Evolutionary conservation across 352 stramenopile genomes (phyloP), one percentile per base, ranked within the genome.

Genomic region (Phytopythium mirpurense): DNA sequence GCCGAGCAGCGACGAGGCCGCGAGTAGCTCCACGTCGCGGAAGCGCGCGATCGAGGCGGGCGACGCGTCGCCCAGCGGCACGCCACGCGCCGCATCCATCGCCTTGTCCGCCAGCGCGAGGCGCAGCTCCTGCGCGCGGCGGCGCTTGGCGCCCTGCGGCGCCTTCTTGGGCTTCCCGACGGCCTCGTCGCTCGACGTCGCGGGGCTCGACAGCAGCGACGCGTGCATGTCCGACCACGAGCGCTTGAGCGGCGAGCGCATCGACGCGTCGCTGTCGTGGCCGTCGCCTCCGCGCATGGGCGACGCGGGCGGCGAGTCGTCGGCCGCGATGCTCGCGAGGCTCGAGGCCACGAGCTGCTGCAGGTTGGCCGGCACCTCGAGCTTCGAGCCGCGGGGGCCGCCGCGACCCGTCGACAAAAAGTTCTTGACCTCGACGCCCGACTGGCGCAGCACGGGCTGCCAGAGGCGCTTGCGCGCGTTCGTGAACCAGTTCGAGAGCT

Each of bases 401-500:
- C 83, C 83, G 31, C 84, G 82, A 9, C 84, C 84, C 5, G 84
- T 94, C 1, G 82, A 93, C 10, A 94, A 32, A 50, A 94, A 94
- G 55, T 93, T 91, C 63, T 94, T 94, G 51, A 94, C 84, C 61
- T 94, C 84, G n/a, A 94, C 84, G 18, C 84, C 84, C 15, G 79
- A 91, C 53, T 94, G 84, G 3, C 84, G 78, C 46, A 94, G 59
- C 59, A 94, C 82, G 10, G 84, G 84, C 57, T 94, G 82, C 84
- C 84, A 94, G 14, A 94, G 67, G 2, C 84, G 78, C 59, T 94
- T 94, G 29, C 84, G 79, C n/a, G 84, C 84, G 51, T 94, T 94
- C 18, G 84, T 94, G 56, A 94, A 94, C 84, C 84, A 94, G 67
- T 94, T 94, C 24, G 84, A 93, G 45, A 94, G 72, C 72, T 94